A percentile compares a stretch with the other conserved stretches of the same genome.
Evolutionary conservation across 2,329 filamentous ascomycete species (phyloP).

Genomic region (Fusarium xyrophilum): DNA sequence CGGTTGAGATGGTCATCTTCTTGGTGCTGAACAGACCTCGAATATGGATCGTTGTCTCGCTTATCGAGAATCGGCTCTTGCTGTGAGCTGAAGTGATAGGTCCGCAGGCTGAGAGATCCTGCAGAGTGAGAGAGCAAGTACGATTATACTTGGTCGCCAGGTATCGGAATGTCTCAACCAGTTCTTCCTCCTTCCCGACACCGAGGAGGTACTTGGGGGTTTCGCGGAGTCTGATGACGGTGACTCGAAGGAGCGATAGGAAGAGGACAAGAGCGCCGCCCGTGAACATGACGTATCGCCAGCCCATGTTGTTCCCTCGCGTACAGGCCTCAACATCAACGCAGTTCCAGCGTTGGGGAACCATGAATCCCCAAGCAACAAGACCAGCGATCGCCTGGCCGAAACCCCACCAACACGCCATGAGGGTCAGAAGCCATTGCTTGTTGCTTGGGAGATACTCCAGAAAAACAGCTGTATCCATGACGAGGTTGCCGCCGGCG

Average conservation of each 20-base stretch:
- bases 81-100: constrained; percentile 43
- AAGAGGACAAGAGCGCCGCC: constrained; percentile 10
- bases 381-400: constrained; percentile 11
- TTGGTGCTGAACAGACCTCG: constrained; percentile 6
- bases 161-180: constrained; percentile 3
- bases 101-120: constrained; percentile 8
- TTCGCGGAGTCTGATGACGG: background rate
- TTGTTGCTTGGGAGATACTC: constrained; percentile 10
- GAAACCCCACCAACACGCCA: constrained; percentile 24
- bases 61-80: constrained; percentile 47
- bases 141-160: constrained; percentile 5
- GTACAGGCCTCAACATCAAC: background rate
- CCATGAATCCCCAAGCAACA: constrained; percentile 10
- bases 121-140: background rate
- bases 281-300: constrained; percentile 29
- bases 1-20: constrained; percentile 12
- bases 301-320: background rate
- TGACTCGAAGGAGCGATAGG: constrained; percentile 9
- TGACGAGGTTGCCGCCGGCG: constrained; percentile 9
- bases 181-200: background rate
- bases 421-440: constrained; percentile 11
- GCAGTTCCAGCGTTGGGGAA: background rate
- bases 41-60: background rate
- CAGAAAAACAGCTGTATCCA: constrained; percentile 19
- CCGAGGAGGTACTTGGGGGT: constrained; percentile 16